phyloP scores from a whole-genome alignment of 2,329 filamentous ascomycete genomes.

The Macrophomina phaseolina region DNA sequence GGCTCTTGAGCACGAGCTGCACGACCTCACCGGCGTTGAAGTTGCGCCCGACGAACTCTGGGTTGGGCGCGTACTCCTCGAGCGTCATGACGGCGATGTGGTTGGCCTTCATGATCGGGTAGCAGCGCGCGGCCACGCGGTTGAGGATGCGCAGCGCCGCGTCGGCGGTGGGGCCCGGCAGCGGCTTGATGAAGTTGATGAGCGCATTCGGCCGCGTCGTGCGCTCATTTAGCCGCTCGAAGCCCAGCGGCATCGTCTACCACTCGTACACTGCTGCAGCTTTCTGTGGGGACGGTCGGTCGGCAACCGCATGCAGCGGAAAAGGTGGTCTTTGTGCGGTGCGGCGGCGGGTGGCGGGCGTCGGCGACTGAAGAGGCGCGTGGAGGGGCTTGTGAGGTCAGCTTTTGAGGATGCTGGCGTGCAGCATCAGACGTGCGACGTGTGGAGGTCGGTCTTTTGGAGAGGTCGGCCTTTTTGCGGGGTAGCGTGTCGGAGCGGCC shows the following conservation, averaged over 20 bases:
- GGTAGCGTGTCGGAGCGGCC: neutral
- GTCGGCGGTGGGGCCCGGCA: slow-evolving; percentile 60
- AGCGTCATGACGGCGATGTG: slow-evolving; percentile 59
- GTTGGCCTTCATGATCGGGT: slow-evolving; percentile 61
- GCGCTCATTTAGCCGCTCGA: slow-evolving; percentile 78
- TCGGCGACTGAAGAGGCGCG: neutral
- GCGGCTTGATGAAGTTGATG: slow-evolving; percentile 85
- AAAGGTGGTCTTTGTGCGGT: neutral
- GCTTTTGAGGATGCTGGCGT: neutral
- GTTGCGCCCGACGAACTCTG: slow-evolving; percentile 84
- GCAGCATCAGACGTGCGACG: neutral
- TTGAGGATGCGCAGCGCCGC: slow-evolving; percentile 44
- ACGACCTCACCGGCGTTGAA: slow-evolving; percentile 90
- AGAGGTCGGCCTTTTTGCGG: neutral
- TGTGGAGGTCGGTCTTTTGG: neutral
- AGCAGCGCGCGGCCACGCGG: slow-evolving; percentile 69
- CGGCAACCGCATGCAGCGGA: neutral
- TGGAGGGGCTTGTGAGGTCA: neutral
- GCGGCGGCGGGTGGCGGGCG: neutral
- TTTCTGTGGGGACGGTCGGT: neutral
- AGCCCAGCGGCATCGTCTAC: slow-evolving; percentile 72
- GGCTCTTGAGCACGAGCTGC: slow-evolving; percentile 79
- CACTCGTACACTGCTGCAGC: too few relatives aligned
- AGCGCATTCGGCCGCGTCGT: slow-evolving; percentile 75
- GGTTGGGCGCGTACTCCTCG: slow-evolving; percentile 82